These are phyloP conservation scores for Alternaria viburni DNA, from an alignment of 2,329 filamentous ascomycete genomes.

Conservation along the genomic window DNA sequence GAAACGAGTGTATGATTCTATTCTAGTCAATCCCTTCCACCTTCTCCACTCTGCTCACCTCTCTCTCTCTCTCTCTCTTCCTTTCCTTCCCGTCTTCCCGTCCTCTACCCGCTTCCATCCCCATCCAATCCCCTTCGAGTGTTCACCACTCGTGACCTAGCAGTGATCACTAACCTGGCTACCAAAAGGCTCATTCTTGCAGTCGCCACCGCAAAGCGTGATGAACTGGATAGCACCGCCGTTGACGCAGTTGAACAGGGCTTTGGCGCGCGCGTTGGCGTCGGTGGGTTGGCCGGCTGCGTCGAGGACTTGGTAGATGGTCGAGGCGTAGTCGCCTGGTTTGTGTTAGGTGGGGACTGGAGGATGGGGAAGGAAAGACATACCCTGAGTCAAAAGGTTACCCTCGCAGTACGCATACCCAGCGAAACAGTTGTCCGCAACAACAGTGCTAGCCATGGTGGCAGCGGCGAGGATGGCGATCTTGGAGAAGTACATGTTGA, in stretches of 20 bases:
- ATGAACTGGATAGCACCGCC: neutral
- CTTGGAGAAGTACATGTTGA: neutral
- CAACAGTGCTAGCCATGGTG: neutral
- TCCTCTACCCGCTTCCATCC: neutral
- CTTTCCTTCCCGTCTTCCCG: neutral
- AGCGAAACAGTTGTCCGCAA: neutral
- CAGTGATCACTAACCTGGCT: constrained; percentile 2
- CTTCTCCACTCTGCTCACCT: neutral
- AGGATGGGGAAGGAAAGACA: neutral
- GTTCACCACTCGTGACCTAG: neutral
- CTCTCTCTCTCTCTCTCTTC: neutral
- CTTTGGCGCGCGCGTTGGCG: neutral
- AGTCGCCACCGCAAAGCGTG: neutral
- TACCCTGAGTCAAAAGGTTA: neutral
- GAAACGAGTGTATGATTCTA: neutral
- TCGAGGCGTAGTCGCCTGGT: neutral
- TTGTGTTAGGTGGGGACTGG: neutral
- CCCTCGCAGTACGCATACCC: neutral
- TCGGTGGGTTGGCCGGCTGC: neutral
- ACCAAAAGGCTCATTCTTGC: neutral
- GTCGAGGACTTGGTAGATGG: neutral
- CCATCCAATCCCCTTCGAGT: too few species aligned
- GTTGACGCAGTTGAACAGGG: neutral
- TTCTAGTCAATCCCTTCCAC: neutral
- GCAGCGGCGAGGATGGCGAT: neutral